These are phyloP conservation scores for Rhododendron griersonianum DNA, from an alignment of 148 eudicot species.

Conservation along the genomic window DNA sequence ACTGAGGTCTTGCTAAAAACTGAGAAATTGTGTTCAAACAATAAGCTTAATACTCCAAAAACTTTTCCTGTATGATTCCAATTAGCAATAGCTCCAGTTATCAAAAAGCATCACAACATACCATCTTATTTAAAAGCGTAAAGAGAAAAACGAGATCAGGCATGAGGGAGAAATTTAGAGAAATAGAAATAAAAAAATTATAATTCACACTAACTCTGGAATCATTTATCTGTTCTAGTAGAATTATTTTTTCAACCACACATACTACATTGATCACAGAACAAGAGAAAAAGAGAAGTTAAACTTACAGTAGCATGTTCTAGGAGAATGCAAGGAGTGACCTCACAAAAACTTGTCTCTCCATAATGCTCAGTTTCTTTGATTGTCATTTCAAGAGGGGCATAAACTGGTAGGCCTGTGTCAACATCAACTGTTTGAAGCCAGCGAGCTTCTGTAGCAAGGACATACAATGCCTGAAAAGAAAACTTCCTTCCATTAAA, in stretches of 20 bases:
- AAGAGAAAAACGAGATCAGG: not conserved
- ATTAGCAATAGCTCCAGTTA: not conserved
- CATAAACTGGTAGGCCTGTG: slow-evolving; percentile 89
- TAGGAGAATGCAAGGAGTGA: slow-evolving; percentile 72
- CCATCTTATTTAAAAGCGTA: not conserved
- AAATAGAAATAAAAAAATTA: not conserved
- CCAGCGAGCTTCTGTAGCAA: slow-evolving; percentile 97
- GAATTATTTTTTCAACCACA: not conserved
- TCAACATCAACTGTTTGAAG: slow-evolving; percentile 95
- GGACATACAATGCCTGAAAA: slow-evolving; percentile 90
- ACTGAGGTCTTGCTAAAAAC: not conserved
- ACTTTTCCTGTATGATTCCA: not conserved
- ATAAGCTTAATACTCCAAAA: not conserved
- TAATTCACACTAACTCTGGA: too few species aligned
- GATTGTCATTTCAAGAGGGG: slow-evolving; percentile 84
- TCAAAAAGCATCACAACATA: not conserved
- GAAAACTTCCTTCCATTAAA: not conserved
- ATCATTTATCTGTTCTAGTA: not conserved
- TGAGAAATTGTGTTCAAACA: not conserved
- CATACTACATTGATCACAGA: not conserved
- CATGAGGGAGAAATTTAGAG: not conserved
- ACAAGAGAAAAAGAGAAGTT: not conserved
- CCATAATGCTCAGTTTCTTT: slow-evolving; percentile 77
- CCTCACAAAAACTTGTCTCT: slow-evolving; percentile 90
- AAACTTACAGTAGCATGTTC: slow-evolving; percentile 86